Conservation (phyloP, 306 rosid species). For the Clitoria ternatea region DNA sequence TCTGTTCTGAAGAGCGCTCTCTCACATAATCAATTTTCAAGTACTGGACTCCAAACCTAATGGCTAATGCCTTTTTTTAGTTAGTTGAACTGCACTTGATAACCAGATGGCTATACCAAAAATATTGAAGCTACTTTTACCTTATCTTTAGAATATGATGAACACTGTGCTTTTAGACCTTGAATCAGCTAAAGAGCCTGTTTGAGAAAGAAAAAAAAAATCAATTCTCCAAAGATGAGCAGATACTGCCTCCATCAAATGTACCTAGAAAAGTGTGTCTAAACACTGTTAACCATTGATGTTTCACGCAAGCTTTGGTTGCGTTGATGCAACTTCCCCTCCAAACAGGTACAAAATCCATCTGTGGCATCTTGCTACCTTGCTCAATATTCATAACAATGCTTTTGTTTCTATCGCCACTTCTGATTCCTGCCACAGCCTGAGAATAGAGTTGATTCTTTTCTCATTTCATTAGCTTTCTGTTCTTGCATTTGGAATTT, state of each 20-base stretch:
- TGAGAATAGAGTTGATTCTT: neutral
- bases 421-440: neutral
- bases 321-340: no score
- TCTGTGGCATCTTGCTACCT: neutral
- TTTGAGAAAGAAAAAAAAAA: no score
- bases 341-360: no score
- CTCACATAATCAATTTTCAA: neutral
- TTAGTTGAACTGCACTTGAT: neutral
- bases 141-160: neutral
- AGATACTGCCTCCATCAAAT: no score
- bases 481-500: constrained; percentile 1
- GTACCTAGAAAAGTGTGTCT: no score
- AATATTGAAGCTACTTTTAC: neutral
- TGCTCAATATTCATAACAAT: neutral
- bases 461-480: neutral
- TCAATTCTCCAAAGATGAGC: no score
- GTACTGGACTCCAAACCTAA: neutral
- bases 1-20: neutral
- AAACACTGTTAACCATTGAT: no score
- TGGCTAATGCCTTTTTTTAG: neutral
- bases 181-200: neutral
- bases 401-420: neutral
- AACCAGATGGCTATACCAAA: neutral
- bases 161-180: neutral
- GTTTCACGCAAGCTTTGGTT: no score